Base-by-base conservation (phyloP, 208 protist species). In the Leishmania tarentolae region DNA sequence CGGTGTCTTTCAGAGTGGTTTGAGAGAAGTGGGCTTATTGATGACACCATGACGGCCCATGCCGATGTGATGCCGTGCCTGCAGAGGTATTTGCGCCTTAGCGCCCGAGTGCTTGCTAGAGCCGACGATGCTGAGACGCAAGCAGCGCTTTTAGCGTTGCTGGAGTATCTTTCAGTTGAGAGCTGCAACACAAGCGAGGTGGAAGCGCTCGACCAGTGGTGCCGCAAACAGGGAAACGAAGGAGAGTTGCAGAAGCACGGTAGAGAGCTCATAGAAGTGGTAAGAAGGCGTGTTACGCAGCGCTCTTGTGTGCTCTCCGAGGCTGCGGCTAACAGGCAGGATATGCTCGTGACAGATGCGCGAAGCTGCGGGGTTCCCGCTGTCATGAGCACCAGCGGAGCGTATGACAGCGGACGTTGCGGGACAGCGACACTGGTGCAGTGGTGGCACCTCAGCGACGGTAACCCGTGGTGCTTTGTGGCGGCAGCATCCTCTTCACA, bases 381-480 rank as follows among this genome's bases (percentile, higher is more conserved):
- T 2, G 76, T 21, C n/a, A 9, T 40, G 6, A 17, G 40, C 40
- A 8, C 52, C 24, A 8, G 6, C 9, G 63, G 1, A 37, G 44
- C 42, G 0, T 42, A 13, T 19, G 61, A 76, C n/a, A 59, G 42
- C 47, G 59, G 71, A 21, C 70, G 77, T 6, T 68, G 61, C 9
- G 50, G 37, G 3, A 71, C 42, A 17, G 70, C 82, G 31, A 52
- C 66, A n/a, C 35, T 86, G 9, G 78, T 82, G 40, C 42, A 68
- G 78, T 86, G 82, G 82, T 86, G 82, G 82, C 73, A 65, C 19
- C 74, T 86, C 46, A 76, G 72, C 37, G 40, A 8, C 13, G 66
- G 44, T 46, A 74, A 73, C 46, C 78, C 82, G 66, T 86, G 82
- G 82, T 8, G 19, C 35, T 86, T 78, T n/a, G 47, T 78, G 1